These are phyloP conservation scores for Dothidotthia symphoricarpi DNA, from an alignment of 2,329 filamentous ascomycete species.

Conservation along the genomic window DNA sequence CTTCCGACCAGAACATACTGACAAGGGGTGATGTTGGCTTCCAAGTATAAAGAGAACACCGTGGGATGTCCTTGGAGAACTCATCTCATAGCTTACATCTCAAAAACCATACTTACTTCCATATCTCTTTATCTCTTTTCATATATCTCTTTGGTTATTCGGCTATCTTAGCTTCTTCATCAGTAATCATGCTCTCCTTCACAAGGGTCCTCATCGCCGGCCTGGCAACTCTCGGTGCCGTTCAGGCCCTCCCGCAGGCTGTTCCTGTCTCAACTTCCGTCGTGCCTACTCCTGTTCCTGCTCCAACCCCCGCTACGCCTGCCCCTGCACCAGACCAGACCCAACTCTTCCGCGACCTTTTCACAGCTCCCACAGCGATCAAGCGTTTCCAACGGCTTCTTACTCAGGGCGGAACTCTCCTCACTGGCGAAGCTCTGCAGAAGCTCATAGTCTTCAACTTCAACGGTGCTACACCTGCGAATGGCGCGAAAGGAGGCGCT, in stretches of 20 bases:
- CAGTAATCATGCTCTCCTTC: constrained; percentile 38
- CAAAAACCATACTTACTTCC: constrained; percentile 27
- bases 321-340: constrained; percentile 21
- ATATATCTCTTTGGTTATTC: constrained; percentile 7
- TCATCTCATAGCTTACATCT: constrained; percentile 30
- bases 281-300: constrained; percentile 11
- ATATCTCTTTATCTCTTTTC: constrained; percentile 18
- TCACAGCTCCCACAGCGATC: constrained; percentile 36
- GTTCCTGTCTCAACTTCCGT: constrained; percentile 10
- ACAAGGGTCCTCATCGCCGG: constrained; percentile 35
- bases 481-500: constrained; percentile 55
- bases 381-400: constrained; percentile 43
- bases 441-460: constrained; percentile 63
- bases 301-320: constrained; percentile 12
- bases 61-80: constrained; percentile 3
- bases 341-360: constrained; percentile 30
- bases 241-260: constrained; percentile 32
- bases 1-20: constrained; percentile 3
- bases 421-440: constrained; percentile 32
- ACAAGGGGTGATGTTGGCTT: constrained; percentile 9
- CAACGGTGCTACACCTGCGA: constrained; percentile 43
- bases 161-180: constrained; percentile 17
- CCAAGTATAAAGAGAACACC: constrained; percentile 31
- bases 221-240: constrained; percentile 31
- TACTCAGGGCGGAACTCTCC: constrained; percentile 30